Conservation (phyloP, 306 rosid genomes). For the Prunus dulcis region DNA sequence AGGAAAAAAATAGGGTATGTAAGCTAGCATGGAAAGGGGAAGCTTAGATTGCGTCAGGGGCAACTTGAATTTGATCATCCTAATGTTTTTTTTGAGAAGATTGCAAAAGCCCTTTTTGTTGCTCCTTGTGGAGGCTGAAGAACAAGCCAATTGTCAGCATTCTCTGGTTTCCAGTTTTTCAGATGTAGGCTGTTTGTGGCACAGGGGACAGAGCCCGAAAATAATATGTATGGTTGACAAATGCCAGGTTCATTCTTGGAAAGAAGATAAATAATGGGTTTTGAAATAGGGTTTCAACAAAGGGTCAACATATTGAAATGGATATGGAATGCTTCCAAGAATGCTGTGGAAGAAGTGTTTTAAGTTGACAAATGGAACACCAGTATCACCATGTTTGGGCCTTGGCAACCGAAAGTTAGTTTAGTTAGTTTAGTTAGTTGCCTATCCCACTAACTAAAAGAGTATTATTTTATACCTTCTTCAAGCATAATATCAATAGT, state of each 20-base stretch:
- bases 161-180: not conserved
- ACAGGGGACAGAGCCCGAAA: not conserved
- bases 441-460: no score
- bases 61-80: not conserved
- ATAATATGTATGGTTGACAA: not conserved
- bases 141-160: not conserved
- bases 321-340: no score
- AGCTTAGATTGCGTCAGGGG: not conserved
- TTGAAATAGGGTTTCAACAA: no score
- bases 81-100: not conserved
- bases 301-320: no score
- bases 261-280: not conserved
- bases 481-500: no score
- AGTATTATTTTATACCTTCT: no score
- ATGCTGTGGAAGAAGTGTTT: not conserved
- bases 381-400: not conserved
- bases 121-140: conserved; percentile 50
- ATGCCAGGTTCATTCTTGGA: not conserved
- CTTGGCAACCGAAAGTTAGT: not conserved
- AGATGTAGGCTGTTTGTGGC: not conserved
- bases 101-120: conserved; percentile 16
- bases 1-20: not conserved
- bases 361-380: not conserved
- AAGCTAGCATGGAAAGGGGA: not conserved
- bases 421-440: not conserved